A percentile compares a stretch with the other conserved stretches of the same genome.
Evolutionary conservation across 805 yeast species (phyloP).

Genomic region (Zygosaccharomyces bailii): DNA sequence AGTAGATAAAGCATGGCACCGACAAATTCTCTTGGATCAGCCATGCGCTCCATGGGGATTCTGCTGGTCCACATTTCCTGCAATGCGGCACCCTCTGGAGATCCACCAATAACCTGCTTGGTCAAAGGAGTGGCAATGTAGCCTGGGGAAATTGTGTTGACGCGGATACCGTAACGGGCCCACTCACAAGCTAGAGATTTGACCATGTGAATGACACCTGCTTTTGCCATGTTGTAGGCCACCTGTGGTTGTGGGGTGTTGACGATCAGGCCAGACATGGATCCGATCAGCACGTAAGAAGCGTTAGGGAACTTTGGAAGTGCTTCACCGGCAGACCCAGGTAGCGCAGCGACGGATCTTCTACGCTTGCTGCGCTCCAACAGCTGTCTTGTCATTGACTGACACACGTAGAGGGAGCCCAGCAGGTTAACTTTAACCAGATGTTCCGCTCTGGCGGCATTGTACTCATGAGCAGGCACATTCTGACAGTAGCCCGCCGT

Average conservation of each 20-base stretch:
- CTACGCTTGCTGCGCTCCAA: conserved; percentile 33
- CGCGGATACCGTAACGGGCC: conserved; percentile 73
- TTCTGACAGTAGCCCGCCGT: conserved; percentile 87
- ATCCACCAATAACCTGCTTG: conserved; percentile 59
- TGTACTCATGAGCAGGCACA: conserved; percentile 73
- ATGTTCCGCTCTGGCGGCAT: conserved; percentile 63
- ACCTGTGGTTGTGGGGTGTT: conserved; percentile 78
- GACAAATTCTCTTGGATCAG: conserved; percentile 78
- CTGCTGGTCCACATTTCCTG: conserved; percentile 69
- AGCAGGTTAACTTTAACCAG: conserved; percentile 67
- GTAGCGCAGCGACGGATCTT: conserved; percentile 47
- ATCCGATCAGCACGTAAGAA: conserved; percentile 66
- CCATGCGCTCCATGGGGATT: conserved; percentile 78
- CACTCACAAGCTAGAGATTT: conserved; percentile 77
- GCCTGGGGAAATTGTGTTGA: conserved; percentile 76
- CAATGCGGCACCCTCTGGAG: conserved; percentile 45
- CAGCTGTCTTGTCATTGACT: conserved; percentile 24
- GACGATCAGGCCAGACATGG: conserved; percentile 75
- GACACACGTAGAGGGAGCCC: conserved; percentile 63
- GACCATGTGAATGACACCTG: conserved; percentile 79
- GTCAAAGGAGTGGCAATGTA: conserved; percentile 79
- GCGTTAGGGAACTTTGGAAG: conserved; percentile 31
- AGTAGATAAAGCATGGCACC: conserved; percentile 75
- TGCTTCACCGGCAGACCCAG: conserved; percentile 43
- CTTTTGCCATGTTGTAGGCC: conserved; percentile 82